These are phyloP conservation scores for Zygoascus bituminiphila DNA, from an alignment of 805 yeast genomes.

Conservation along the genomic window DNA sequence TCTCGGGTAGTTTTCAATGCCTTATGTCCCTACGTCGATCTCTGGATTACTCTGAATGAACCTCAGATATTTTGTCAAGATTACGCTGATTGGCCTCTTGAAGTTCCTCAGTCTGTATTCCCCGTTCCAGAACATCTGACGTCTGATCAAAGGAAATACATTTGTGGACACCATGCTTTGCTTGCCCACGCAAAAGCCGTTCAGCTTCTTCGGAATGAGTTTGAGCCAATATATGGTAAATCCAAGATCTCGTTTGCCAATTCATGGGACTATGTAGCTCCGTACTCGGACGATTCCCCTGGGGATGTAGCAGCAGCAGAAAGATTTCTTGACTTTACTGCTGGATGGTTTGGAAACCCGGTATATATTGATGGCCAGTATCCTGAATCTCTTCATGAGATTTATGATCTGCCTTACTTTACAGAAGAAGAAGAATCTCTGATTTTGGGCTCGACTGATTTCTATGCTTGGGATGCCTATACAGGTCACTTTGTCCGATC, in stretches of 20 bases:
- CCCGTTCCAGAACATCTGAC: constrained; percentile 14
- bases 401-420: constrained; percentile 21
- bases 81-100: constrained; percentile 16
- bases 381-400: constrained; percentile 23
- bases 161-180: constrained; percentile 20
- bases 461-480: constrained; percentile 31
- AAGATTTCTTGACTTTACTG: constrained; percentile 23
- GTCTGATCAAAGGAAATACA: constrained; percentile 6
- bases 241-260: constrained; percentile 27
- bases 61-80: constrained; percentile 23
- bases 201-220: constrained; percentile 22
- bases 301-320: constrained; percentile 26
- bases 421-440: constrained; percentile 24
- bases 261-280: constrained; percentile 26
- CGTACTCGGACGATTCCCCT: constrained; percentile 19
- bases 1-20: constrained; percentile 29
- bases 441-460: constrained; percentile 26
- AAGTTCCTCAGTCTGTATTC: constrained; percentile 22
- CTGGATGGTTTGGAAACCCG: constrained; percentile 28
- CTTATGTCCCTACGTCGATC: constrained; percentile 27
- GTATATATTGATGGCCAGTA: constrained; percentile 28
- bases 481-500: constrained; percentile 24
- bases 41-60: constrained; percentile 31
- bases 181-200: constrained; percentile 26
- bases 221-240: constrained; percentile 22